phyloP scores from a whole-genome alignment of 176 grass and related monocot species.

The Carex littledalei region DNA sequence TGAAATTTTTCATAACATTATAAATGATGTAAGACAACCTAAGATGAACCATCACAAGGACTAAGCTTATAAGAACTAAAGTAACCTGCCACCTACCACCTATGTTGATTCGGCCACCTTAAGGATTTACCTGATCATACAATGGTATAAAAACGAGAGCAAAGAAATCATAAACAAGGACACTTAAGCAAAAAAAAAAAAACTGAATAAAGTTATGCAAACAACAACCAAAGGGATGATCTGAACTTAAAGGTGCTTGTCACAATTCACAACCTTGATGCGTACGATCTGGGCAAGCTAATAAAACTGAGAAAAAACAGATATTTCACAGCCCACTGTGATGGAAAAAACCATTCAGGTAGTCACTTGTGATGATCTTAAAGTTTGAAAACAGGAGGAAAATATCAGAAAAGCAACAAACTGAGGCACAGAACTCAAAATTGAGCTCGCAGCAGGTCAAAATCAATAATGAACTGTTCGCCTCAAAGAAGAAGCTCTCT shows the following conservation, averaged over 20 bases:
- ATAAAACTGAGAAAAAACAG: no score
- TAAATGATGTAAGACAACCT: constrained; percentile 1
- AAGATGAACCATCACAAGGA: constrained; percentile 1
- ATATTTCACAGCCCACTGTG: no score
- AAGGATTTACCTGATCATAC: constrained; percentile 14
- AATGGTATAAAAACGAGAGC: background rate
- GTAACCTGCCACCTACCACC: background rate
- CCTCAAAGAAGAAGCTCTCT: constrained; percentile 57
- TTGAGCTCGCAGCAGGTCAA: constrained; percentile 43
- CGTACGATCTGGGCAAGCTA: constrained; percentile 76
- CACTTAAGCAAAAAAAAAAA: constrained; percentile 14
- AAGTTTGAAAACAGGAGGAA: background rate
- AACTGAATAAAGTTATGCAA: background rate
- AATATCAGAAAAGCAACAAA: constrained; percentile 5
- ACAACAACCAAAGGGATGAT: constrained; percentile 51
- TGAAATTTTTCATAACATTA: background rate
- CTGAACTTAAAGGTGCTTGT: constrained; percentile 72
- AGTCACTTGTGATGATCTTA: background rate
- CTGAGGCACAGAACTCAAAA: constrained; percentile 36
- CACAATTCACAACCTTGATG: constrained; percentile 54
- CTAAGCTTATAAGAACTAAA: constrained; percentile 22
- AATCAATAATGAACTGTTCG: constrained; percentile 89
- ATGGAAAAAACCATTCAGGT: background rate
- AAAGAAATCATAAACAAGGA: background rate
- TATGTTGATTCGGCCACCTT: background rate